phyloP scores from a whole-genome alignment of 2,329 filamentous ascomycete genomes.

The Neonectria hederae region DNA sequence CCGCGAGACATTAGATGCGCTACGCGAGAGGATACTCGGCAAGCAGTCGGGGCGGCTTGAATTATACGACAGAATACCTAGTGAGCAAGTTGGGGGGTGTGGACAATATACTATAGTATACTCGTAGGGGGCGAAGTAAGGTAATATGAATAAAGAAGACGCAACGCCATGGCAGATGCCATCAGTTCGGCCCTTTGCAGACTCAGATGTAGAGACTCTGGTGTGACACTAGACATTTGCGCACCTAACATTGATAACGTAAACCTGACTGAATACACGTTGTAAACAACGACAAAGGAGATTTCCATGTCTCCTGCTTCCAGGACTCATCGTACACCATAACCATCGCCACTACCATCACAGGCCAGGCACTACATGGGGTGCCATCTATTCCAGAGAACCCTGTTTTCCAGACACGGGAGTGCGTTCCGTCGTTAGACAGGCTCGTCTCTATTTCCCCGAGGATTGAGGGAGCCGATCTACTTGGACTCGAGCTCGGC shows the following conservation, averaged over 20 bases:
- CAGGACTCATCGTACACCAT: conserved; percentile 16
- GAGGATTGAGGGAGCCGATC: background rate
- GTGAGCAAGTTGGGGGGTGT: background rate
- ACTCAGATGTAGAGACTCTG: background rate
- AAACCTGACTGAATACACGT: conserved; percentile 23
- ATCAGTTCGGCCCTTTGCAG: background rate
- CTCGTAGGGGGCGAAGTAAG: background rate
- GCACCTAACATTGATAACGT: conserved; percentile 11
- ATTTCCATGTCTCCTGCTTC: conserved; percentile 13
- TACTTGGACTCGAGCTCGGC: conserved; percentile 4
- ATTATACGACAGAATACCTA: background rate
- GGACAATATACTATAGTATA: background rate
- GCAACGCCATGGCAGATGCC: background rate
- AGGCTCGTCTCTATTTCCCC: background rate
- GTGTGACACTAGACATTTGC: conserved; percentile 2
- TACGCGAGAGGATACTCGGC: background rate
- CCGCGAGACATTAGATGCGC: background rate
- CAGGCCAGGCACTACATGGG: background rate
- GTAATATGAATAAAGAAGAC: background rate
- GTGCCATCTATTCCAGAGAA: conserved; percentile 1
- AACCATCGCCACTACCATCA: background rate
- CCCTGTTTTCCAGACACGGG: conserved; percentile 14
- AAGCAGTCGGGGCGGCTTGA: background rate
- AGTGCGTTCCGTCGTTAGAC: background rate
- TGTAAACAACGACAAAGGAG: conserved; percentile 23